phyloP scores from a whole-genome alignment of 495 filamentous ascomycete genomes.

The Neurospora sp. region DNA sequence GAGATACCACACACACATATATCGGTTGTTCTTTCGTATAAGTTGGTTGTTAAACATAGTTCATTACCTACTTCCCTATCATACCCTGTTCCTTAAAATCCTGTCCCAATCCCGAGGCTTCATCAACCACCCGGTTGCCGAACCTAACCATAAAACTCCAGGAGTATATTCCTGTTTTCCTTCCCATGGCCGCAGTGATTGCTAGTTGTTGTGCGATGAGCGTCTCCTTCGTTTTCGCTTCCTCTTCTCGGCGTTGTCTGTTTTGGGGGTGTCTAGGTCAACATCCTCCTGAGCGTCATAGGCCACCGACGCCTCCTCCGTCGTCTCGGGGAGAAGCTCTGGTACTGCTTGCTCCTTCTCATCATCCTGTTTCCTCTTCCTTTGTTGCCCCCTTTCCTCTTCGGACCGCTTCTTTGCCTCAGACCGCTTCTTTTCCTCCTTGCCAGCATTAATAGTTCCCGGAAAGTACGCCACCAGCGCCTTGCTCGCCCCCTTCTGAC shows the following conservation, averaged over 20 bases:
- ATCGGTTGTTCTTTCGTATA: neutral
- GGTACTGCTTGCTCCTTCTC: neutral
- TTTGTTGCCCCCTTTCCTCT: neutral
- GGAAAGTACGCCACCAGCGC: slow-evolving; percentile 48
- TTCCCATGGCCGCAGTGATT: neutral
- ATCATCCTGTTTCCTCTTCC: neutral
- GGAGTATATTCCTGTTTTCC: neutral
- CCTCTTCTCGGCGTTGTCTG: neutral
- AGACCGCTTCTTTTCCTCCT: neutral
- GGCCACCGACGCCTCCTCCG: neutral
- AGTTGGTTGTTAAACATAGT: neutral
- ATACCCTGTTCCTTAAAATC: neutral
- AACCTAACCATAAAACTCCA: neutral
- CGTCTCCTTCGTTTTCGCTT: neutral
- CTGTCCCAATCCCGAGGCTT: neutral
- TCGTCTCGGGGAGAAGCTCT: neutral
- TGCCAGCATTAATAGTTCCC: neutral
- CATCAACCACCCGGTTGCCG: neutral
- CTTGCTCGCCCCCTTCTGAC: slow-evolving; percentile 83
- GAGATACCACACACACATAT: neutral
- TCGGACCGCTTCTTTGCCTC: neutral
- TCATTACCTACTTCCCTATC: neutral
- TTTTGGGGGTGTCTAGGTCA: neutral
- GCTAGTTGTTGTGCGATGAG: neutral
- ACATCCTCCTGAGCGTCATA: neutral